These are phyloP conservation scores for Lipomyces spencermartinsiae DNA, from an alignment of 805 yeast genomes.

Conservation along the genomic window DNA sequence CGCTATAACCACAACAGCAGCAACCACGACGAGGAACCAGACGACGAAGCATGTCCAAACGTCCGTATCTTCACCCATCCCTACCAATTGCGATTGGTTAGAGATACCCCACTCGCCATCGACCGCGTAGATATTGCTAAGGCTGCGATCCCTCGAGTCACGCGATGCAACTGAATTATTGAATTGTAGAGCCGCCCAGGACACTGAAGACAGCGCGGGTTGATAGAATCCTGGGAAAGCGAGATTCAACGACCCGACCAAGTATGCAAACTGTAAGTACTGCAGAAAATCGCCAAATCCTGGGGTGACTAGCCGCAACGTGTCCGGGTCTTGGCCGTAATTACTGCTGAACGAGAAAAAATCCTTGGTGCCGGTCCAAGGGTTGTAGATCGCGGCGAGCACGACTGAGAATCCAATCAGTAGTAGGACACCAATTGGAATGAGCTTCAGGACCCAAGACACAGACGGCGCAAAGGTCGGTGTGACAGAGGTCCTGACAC, in stretches of 20 bases:
- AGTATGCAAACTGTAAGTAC: conserved; percentile 65
- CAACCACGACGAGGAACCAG: conserved; percentile 43
- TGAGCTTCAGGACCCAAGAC: conserved; percentile 49
- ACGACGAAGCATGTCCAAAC: conserved; percentile 48
- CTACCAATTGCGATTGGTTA: conserved; percentile 23
- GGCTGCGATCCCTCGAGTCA: conserved; percentile 4
- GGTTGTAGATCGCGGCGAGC: conserved; percentile 54
- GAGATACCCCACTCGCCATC: conserved; percentile 29
- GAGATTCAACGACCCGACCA: conserved; percentile 58
- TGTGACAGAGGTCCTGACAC: conserved; percentile 56
- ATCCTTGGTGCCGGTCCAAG: conserved; percentile 63
- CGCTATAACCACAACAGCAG: conserved; percentile 32
- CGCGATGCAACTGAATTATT: conserved; percentile 33
- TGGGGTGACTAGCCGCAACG: conserved; percentile 61
- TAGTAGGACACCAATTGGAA: conserved; percentile 49
- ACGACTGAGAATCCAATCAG: conserved; percentile 46
- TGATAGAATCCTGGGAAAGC: conserved; percentile 69
- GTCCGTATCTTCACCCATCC: conserved; percentile 41
- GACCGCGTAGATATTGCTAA: conserved; percentile 35
- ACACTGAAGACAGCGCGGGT: conserved; percentile 56
- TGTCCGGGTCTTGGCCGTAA: conserved; percentile 62
- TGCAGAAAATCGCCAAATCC: conserved; percentile 55
- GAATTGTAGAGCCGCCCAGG: conserved; percentile 64
- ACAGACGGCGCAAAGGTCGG: conserved; percentile 54
- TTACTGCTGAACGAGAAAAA: conserved; percentile 60